phyloP scores from a whole-genome alignment of 108 stramenopile species.

The Pseudonitzschia delicatissima region DNA sequence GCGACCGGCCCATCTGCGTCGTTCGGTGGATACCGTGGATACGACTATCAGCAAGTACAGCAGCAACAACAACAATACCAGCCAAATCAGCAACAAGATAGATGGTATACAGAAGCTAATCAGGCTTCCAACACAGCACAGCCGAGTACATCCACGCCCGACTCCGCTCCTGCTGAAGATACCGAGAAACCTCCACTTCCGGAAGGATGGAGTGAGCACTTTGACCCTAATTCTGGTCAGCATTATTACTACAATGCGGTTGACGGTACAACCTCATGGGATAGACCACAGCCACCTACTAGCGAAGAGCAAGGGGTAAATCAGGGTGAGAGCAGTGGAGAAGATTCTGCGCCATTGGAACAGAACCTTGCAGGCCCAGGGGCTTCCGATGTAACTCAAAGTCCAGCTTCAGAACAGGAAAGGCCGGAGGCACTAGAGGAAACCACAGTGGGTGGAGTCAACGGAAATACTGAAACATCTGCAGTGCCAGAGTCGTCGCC shows the following conservation, averaged over 20 bases:
- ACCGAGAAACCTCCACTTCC: constrained; percentile 32
- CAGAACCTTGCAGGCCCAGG: not conserved
- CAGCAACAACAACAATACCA: constrained; percentile 21
- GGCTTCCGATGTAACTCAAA: not conserved
- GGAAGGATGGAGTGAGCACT: constrained; percentile 67
- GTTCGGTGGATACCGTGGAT: constrained; percentile 12
- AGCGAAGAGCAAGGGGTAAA: constrained; percentile 4
- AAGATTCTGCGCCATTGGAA: constrained; percentile 8
- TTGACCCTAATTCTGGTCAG: constrained; percentile 69
- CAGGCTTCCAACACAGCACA: too few species aligned
- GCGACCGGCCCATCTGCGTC: constrained; percentile 20
- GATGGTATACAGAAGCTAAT: constrained; percentile 19
- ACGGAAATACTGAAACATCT: not conserved
- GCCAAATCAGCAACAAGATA: constrained; percentile 4
- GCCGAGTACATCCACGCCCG: not conserved
- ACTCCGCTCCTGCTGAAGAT: not conserved
- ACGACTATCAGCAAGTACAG: constrained; percentile 26
- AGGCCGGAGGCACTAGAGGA: not conserved
- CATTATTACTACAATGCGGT: constrained; percentile 74
- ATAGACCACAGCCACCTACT: constrained; percentile 47
- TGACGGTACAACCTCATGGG: constrained; percentile 84
- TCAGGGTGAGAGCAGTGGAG: constrained; percentile 16
- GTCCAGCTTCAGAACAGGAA: not conserved
- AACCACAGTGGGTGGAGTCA: not conserved
- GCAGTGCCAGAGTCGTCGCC: not conserved